Base-by-base conservation (phyloP, 768 basidiomycete species). In the Termitomyces sp. region DNA sequence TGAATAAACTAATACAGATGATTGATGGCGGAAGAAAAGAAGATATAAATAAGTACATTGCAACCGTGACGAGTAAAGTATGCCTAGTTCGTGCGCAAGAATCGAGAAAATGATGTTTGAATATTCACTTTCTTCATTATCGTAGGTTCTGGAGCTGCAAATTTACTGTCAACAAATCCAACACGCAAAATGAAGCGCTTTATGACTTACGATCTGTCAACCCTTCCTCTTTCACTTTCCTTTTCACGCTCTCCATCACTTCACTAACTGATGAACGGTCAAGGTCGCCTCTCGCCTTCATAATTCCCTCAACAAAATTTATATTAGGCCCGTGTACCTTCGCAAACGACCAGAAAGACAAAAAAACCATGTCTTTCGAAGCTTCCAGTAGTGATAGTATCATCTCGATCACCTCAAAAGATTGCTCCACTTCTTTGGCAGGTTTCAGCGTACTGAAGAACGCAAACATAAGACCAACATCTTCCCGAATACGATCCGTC, bases 261-360 rank as follows among this genome's bases (percentile, higher is more conserved):
- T 98, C 95, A 65, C 77, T 88, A 18, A 88, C 91, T 15, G 86
- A 85, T 1, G 88, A 85, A n/a, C 93, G 84, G 72, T 97, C 95
- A 55, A 98, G 77, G 72, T 99, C 95, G 56, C 90, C 89, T 54
- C 97, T 81, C 5, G 90, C 86, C 69, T 87, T 91, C 82, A 98
- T 89, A 48, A 99, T 68, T 9, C 87, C 84, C 70, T 98, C 96
- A 33, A 97, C 89, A 67, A 97, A 98, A 2, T 86, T 80, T 44
- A 97, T 80, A 65, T 95, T 95, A 27, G 96, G 94, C 5, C 97
- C 97, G 71, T 96, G 90, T 24, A 89, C 86, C 67, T 92, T 92
- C 18, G 95, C 95, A 71, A 99, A 98, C 4, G 84, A 78, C 88
- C 91, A 97, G 72, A 90, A 97, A 12, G 95, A 95, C 56, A 98